These are phyloP conservation scores for Aspergillus baeticus DNA, from an alignment of 495 filamentous ascomycete genomes.

Conservation along the genomic window DNA sequence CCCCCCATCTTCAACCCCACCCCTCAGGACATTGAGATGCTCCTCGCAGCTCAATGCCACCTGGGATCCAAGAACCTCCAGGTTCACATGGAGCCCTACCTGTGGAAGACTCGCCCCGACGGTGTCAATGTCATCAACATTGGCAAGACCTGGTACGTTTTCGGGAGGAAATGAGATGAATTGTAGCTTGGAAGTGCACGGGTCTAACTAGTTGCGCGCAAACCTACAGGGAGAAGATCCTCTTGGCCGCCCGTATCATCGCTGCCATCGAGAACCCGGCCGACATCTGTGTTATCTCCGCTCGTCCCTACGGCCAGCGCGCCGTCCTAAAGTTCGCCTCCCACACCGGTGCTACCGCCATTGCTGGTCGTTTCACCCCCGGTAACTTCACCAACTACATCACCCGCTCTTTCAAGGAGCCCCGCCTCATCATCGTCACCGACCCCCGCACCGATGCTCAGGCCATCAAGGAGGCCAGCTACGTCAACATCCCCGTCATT, in stretches of 20 bases:
- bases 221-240: conserved; percentile 90
- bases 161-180: conserved; percentile 1
- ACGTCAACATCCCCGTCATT: conserved; percentile 99
- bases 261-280: conserved; percentile 98
- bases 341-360: conserved; percentile 95
- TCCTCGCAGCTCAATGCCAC: conserved; percentile 93
- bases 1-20: conserved; percentile 87
- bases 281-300: conserved; percentile 98
- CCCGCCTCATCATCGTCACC: conserved; percentile 98
- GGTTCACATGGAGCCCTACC: conserved; percentile 98
- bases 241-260: conserved; percentile 97
- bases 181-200: background rate
- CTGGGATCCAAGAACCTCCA: conserved; percentile 98
- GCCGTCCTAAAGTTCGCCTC: conserved; percentile 98
- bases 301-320: conserved; percentile 98
- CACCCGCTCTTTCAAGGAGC: conserved; percentile 99
- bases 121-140: conserved; percentile 99
- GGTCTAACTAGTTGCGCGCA: conserved; percentile 29
- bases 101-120: conserved; percentile 98
- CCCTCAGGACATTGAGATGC: conserved; percentile 94
- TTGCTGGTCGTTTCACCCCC: conserved; percentile 98
- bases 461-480: conserved; percentile 99
- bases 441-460: conserved; percentile 99
- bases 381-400: conserved; percentile 99
- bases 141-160: conserved; percentile 95